Base-by-base conservation (phyloP, 805 yeast genomes). In the Wickerhamiella azymoides region DNA sequence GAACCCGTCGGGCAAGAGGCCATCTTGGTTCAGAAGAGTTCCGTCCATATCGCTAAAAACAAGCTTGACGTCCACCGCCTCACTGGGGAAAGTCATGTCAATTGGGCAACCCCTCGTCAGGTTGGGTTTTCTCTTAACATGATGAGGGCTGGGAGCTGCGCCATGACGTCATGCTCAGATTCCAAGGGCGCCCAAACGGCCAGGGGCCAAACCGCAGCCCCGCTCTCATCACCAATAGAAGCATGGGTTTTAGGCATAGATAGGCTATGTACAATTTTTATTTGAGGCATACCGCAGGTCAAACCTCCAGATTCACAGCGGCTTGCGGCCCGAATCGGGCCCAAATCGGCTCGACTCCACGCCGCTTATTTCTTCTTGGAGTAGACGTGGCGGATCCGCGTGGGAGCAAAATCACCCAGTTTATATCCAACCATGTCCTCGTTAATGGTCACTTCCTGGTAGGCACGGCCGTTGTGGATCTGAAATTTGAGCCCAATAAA, bases 371-470 rank as follows among this genome's bases (percentile, higher is more conserved):
- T 36, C 44, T 60, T 58, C 54, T 61, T 56, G 53, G 86, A 82
- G 67, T 83, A 86, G 51, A 74, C 77, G 65, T 84, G 84, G 61
- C 80, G 77, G 74, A 84, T 84, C 65, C 97, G 76, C 1, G 98
- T 92, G 46, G 88, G 84, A 1, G 94, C 94, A 68, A 84, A 92
- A 63, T 89, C 96, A 1, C 98, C 98, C 47, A 92, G 68, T 61
- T 89, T 92, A 54, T 79, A 75, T 16, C 98, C 98, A 49, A 92
- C 96, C 98, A 92, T 92, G 56, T 92, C 92, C 60, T 92, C 96
- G 8, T 81, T 76, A 17, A 92, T 74, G 53, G 80, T 84, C 45
- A 92, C 72, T 43, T 85, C 84, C 35, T 86, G 94, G 60, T 88
- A 92, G 55, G 85, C 94, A 60, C 81, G 84, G 25, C 98, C 98